Base-by-base conservation (phyloP, 2,329 filamentous ascomycete species). In the Fusarium graminum region DNA sequence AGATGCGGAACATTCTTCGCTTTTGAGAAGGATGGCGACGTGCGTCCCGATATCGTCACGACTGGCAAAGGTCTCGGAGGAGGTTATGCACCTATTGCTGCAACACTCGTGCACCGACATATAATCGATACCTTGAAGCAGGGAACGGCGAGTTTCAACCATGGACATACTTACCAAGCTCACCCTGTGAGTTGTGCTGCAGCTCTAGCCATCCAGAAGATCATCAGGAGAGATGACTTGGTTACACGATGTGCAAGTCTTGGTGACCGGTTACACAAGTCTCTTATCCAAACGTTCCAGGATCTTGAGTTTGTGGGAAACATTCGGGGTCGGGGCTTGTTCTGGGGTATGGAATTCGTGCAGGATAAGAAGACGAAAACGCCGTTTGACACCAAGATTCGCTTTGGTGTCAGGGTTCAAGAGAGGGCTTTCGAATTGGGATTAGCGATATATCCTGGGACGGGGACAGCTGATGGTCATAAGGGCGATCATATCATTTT, bases 401-500 rank as follows among this genome's bases (percentile, higher is more conserved):
- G 44, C 0, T 78, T 77, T 29, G 75, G 72, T 0, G 49, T 62
- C 4, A 65, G 56, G 41, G 69, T 79, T 1, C 72, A 76, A 16
- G 67, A 75, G 29, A 63, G 58, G 10, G 75, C 75, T 0, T 75
- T 78, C 22, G 56, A 71, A 12, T 39, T 72, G 14, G 74, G 75
- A 1, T 70, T 84, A n/a, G 75, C 77, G 9, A 72, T 92, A 4
- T 92, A 92, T 72, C 87, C 87, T 2, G 89, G 88, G 0, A 78
- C 79, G 1, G 90, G 90, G 2, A 87, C 87, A 0, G 85, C 80
- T 0, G 88, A 83, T 67, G 82, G 91, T 42, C 81, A 84, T 4
- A 72, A 72, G 2, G 90, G 90, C 7, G 91, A 94, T 72, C 89
- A 92, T 74, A 80, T 92, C 29, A 81, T 93, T 26, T 71, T 94